Base-by-base conservation (phyloP, 768 basidiomycete species). In the Lyophyllum decastes region DNA sequence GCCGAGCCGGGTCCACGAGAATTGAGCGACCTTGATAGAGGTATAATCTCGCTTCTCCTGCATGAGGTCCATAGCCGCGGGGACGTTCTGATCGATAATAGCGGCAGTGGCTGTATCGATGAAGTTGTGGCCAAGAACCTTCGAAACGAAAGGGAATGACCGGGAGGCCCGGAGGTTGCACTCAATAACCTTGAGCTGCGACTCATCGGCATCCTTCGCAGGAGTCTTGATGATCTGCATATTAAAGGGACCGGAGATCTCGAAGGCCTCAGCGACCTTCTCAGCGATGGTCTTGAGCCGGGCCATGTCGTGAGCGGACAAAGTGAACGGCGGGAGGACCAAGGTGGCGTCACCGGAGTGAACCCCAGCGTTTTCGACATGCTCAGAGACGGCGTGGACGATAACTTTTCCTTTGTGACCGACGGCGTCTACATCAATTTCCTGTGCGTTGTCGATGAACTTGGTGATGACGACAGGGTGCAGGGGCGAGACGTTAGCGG, bases 381-480 rank as follows among this genome's bases (percentile, higher is more conserved):
- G 97, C 72, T 99, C 97, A 3, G 96, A 98, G 55, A 99, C 83
- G 52, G 96, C 96, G 66, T 98, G 96, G 27, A 99, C 84, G 50
- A 98, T 82, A 10, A 98, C 90, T 63, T 87, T 83, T 62, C 97
- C 97, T 60, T 94, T 78, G 80, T 98, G 85, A 1, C 94, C 96
- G 54, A 98, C 97, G 41, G 95, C 97, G 68, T 99, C 97, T 45
- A 98, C 87, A 61, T 99, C 97, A 61, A 99, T 96, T 72, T 98
- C 97, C 73, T 98, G 95, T 8, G 97, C 95, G 63, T 88, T 86
- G 71, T 96, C 93, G 67, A 99, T 99, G 84, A 98, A 99, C 74
- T 98, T 98, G 66, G 96, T 94, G 73, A 99, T 88, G 69, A 99
- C 97, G 65, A 98, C 96, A 2, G 97, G 97, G 74, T 98, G 95